Base-by-base conservation (phyloP, 768 basidiomycete genomes). In the Vararia minispora region DNA sequence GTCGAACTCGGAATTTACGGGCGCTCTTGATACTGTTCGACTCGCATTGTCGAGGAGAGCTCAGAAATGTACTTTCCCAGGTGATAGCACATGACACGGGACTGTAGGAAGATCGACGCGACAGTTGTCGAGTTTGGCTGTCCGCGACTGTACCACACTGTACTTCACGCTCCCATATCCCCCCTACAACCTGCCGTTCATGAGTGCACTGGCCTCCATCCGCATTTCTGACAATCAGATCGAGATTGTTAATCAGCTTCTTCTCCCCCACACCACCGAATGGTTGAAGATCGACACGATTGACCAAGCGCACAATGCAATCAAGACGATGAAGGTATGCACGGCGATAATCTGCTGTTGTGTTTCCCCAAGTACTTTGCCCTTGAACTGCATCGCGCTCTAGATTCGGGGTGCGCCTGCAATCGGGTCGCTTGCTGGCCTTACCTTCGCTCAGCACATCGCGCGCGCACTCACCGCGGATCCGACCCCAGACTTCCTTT, bases 321-420 rank as follows among this genome's bases (percentile, higher is more conserved):
- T 97, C 61, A 92, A 88, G 62, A 69, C 80, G 12, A 98, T 98
- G 92, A 92, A 90, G 72, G 89, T 80, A 41, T 14, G 55, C 44
- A 29, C 16, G 14, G 16, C 10, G 28, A n/a, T n/a, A n/a, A n/a
- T n/a, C n/a, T n/a, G n/a, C n/a, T n/a, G n/a, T n/a, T n/a, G n/a
- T n/a, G n/a, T n/a, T 6, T 27, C 24, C 13, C 21, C 4, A 8
- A 32, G 10, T 20, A 12, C 38, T 18, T 3, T 11, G 20, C 8
- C n/a, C 28, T 12, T 26, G 26, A 26, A 10, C 6, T 25, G 4
- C 26, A 35, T 30, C n/a, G 26, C 28, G 10, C 28, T 24, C 16
- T 44, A 79, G 76, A 84, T 84, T 47, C 79, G 94, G 33, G 92
- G 92, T 5, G 94, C 92, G 4, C 92, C 92, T 1, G 94, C 92